Conservation (phyloP, 1,284 basidiomycete species). For the Ustilago esculenta region DNA sequence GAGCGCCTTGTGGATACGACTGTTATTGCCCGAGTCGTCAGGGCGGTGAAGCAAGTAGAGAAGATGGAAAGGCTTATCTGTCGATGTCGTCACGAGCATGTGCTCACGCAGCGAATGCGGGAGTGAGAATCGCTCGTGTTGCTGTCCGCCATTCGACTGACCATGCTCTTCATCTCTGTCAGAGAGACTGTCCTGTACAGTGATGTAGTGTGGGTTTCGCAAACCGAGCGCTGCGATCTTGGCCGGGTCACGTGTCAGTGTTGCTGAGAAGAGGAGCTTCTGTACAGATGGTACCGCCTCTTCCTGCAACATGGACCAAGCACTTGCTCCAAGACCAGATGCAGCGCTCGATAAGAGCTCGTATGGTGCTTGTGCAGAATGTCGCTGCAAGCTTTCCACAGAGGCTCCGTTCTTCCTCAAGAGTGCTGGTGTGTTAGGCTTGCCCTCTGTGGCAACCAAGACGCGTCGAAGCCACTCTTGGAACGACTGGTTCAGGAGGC, state of each 20-base stretch:
- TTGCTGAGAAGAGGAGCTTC: slow-evolving; percentile 96
- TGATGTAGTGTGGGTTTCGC: slow-evolving; percentile 84
- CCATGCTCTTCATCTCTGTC: slow-evolving; percentile 41
- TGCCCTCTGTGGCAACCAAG: slow-evolving; percentile 40
- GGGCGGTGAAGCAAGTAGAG: slow-evolving; percentile 80
- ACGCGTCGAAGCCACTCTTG: slow-evolving; percentile 80
- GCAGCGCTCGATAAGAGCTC: slow-evolving; percentile 11
- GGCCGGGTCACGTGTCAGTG: slow-evolving; percentile 90
- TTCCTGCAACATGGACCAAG: slow-evolving; percentile 28
- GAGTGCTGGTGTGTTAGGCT: background rate
- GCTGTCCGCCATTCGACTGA: slow-evolving; percentile 28
- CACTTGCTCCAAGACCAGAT: slow-evolving; percentile 19
- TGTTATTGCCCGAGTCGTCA: slow-evolving; percentile 8
- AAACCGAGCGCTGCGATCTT: slow-evolving; percentile 86
- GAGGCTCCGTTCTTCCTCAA: background rate
- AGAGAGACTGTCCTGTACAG: slow-evolving; percentile 73
- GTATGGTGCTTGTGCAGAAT: slow-evolving; percentile 19
- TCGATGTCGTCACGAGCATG: slow-evolving; percentile 82
- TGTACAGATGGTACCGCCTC: slow-evolving; percentile 73
- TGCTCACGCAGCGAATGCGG: slow-evolving; percentile 68
- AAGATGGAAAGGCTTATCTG: slow-evolving; percentile 87
- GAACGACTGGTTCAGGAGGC: slow-evolving; percentile 91
- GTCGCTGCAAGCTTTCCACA: background rate
- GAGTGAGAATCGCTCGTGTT: slow-evolving; percentile 54
- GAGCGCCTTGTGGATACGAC: slow-evolving; percentile 75